Evolutionary conservation across 2,329 filamentous ascomycete genomes (phyloP).

Genomic region (Intubia oerlemansii): DNA sequence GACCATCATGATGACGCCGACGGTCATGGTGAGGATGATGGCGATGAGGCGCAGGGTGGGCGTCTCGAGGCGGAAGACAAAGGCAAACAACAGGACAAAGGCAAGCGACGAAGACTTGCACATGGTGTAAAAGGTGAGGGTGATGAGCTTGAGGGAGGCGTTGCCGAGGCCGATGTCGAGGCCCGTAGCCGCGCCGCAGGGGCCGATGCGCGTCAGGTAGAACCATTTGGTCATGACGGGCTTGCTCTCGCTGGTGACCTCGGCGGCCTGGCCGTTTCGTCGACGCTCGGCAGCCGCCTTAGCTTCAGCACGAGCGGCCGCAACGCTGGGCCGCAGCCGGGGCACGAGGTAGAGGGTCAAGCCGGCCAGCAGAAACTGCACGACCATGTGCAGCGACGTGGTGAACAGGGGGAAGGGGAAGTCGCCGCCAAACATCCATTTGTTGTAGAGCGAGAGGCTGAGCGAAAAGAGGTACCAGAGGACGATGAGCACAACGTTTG

Average conservation of each 20-base stretch:
- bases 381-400: constrained; percentile 84
- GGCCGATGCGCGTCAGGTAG: constrained; percentile 78
- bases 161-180: constrained; percentile 93
- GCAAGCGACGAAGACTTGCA: constrained; percentile 94
- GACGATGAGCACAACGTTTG: constrained; percentile 65
- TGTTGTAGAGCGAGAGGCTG: constrained; percentile 93
- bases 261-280: constrained; percentile 16
- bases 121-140: constrained; percentile 97
- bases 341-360: constrained; percentile 67
- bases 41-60: constrained; percentile 68
- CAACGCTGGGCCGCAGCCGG: constrained; percentile 41
- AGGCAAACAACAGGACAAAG: constrained; percentile 89
- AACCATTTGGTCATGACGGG: constrained; percentile 59
- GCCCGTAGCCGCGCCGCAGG: constrained; percentile 80
- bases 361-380: constrained; percentile 67
- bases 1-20: constrained; percentile 95
- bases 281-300: constrained; percentile 24
- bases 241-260: no score
- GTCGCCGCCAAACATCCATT: constrained; percentile 96
- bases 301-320: no score
- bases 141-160: constrained; percentile 88
- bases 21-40: constrained; percentile 82
- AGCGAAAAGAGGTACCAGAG: constrained; percentile 86
- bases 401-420: constrained; percentile 93
- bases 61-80: constrained; percentile 75